Evolutionary conservation across 257 asterid genomes (phyloP), one percentile per base, ranked within the genome.

Genomic region (Penstemon eatonii): DNA sequence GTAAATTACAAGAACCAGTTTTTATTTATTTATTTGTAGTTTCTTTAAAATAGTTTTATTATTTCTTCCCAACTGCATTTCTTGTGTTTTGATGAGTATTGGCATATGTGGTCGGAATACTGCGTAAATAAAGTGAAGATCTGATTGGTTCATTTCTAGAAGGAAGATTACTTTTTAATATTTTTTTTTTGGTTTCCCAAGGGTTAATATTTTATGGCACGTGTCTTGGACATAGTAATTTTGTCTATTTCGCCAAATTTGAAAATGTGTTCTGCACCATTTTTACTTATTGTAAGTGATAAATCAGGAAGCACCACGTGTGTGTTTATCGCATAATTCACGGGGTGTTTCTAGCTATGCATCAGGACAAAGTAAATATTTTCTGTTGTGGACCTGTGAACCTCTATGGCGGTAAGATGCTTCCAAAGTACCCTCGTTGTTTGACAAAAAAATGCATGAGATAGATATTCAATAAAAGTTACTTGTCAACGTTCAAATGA

Each of bases 371-470:
- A 7, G n/a, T 38, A 52, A 40, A 13, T 11, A 38, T 45, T 45
- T 36, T 66, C 5, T 54, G 63, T 56, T 19, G n/a, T 67, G 50
- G 56, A 46, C 42, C 54, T n/a, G 68, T 49, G 68, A 60, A 66
- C 57, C 76, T 61, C 44, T 54, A 37, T 73, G 41, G 11, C 46
- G 56, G 64, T 25, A 44, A 56, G 13, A 46, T 52, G 38, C 33
- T 53, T 50, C 61, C 45, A 15, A 12, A 62, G 44, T 45, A 66
- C 18, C 57, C 12, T 55, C 25, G 13, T 69, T 41, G 46, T 18
- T 49, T 47, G 53, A 52, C 1, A 33, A 63, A 18, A 15, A 18
- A 47, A 50, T 57, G 54, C 65, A 7, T 43, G 67, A 56, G 56
- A 12, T 38, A 62, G 42, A 37, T 13, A 54, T 11, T 10, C 38